phyloP scores from a whole-genome alignment of 1,284 basidiomycete species.

The Agaricales sp. region DNA sequence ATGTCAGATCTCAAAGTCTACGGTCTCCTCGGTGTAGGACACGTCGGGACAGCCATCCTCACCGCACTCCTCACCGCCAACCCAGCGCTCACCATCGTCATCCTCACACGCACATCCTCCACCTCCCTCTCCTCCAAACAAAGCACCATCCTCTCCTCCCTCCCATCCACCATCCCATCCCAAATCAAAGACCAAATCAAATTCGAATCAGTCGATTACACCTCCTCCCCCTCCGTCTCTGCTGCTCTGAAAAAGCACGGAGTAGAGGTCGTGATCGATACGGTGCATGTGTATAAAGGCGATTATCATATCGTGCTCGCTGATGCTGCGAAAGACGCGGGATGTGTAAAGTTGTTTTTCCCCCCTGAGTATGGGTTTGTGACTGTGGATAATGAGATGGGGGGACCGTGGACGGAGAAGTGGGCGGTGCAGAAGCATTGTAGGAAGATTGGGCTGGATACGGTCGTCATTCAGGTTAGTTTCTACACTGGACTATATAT shows the following conservation, averaged over 20 bases:
- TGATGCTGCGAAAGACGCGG: not conserved
- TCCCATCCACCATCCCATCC: not conserved
- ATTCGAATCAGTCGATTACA: not conserved
- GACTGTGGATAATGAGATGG: not conserved
- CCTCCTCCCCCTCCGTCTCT: not conserved
- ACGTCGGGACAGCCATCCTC: not conserved
- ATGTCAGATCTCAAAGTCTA: not conserved
- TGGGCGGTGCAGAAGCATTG: not conserved
- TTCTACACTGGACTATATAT: not conserved
- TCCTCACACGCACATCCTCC: not conserved
- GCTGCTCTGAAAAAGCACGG: conserved; percentile 2
- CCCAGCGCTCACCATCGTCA: not conserved
- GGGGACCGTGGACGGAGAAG: not conserved
- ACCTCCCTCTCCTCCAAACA: too few relatives aligned
- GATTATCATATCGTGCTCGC: not conserved
- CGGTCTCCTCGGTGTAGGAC: not conserved
- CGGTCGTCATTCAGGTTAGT: not conserved
- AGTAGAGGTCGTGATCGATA: not conserved
- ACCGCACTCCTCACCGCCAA: not conserved
- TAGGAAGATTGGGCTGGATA: not conserved
- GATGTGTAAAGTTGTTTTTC: conserved; percentile 2
- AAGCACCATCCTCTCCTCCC: not conserved
- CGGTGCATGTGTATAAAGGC: not conserved
- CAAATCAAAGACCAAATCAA: not conserved
- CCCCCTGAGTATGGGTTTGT: conserved; percentile 1